Base-by-base conservation (phyloP, 2,329 filamentous ascomycete species). In the Cytospora chrysosperma region DNA sequence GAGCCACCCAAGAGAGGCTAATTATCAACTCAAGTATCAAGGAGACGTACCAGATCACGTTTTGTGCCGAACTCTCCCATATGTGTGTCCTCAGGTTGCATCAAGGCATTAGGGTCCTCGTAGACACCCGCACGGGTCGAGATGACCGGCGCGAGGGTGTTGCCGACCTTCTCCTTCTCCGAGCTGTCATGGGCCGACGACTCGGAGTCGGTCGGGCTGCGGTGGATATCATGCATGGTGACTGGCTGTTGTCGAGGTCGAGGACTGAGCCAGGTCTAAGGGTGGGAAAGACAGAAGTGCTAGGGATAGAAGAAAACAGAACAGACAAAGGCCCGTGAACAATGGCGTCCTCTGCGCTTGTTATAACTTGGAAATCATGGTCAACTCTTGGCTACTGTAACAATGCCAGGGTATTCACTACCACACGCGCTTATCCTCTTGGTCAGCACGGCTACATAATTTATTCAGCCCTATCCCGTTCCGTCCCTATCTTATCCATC, bases 21-120 rank as follows among this genome's bases (percentile, higher is more conserved):
- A 15, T 4, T 17, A 24, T 50, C 24, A 5, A 5, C 28, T 30
- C 28, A 9, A 30, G 28, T 17, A n/a, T n/a, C 4, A 7, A 17
- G 34, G 12, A 8, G 12, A 61, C 59, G 37, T 34, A 61, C 59
- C 49, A 65, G 59, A 40, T 65, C 63, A 62, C 63, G 63, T 40
- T 65, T 65, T 53, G 63, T 65, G 51, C 63, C 63, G 26, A 65
- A 65, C 50, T 65, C 63, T 56, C 63, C 63, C 7, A 56, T 28
- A 13, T 65, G 63, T 2, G 63, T 59, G 21, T 65, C 63, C 52
- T 65, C 63, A 10, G 59, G 40, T n/a, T 65, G 51, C 17, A 30
- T 21, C 32, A 62, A 62, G 10, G 60, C 63, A 15, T 49, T 47
- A 12, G 63, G 63, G 55, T 65, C 63, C 17, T 65, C 63, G 27